Conservation (phyloP, 179 eudicot genomes). For the Heliamphora pulchella region DNA sequence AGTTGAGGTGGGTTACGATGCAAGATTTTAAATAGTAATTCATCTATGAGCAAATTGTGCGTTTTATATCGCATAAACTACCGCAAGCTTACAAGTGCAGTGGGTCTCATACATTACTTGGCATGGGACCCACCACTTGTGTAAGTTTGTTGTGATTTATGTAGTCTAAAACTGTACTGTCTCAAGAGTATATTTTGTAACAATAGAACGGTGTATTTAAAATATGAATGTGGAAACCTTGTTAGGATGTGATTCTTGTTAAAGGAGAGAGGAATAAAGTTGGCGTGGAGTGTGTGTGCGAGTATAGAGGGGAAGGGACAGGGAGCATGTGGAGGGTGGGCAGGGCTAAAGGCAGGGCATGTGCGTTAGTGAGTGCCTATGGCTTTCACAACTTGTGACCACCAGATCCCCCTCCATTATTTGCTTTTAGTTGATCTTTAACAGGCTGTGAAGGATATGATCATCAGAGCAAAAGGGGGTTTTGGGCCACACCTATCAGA, state of each 20-base stretch:
- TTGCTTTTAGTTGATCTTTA: constrained; percentile 14
- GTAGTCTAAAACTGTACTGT: too few species aligned
- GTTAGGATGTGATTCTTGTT: not conserved
- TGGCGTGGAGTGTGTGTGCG: constrained; percentile 14
- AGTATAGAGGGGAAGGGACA: constrained; percentile 17
- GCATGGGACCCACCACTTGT: too few species aligned
- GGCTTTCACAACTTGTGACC: constrained; percentile 21
- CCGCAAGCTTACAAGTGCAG: too few species aligned
- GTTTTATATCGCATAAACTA: too few species aligned
- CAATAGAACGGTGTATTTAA: too few species aligned
- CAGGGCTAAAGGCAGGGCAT: constrained; percentile 16
- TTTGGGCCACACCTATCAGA: not conserved
- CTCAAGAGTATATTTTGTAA: too few species aligned
- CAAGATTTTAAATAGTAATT: too few species aligned
- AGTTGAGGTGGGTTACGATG: not conserved
- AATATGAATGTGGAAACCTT: too few species aligned
- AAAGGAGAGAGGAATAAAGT: constrained; percentile 7
- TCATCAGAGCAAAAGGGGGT: not conserved
- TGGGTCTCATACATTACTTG: too few species aligned
- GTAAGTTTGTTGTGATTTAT: too few species aligned
- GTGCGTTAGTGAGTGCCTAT: constrained; percentile 17
- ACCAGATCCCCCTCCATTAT: constrained; percentile 18
- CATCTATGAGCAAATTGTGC: too few species aligned
- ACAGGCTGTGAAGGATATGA: constrained; percentile 20
- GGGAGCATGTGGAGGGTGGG: constrained; percentile 33